Conservation (phyloP, 176 grass and related monocot species). For the Phoenix roebelenii region DNA sequence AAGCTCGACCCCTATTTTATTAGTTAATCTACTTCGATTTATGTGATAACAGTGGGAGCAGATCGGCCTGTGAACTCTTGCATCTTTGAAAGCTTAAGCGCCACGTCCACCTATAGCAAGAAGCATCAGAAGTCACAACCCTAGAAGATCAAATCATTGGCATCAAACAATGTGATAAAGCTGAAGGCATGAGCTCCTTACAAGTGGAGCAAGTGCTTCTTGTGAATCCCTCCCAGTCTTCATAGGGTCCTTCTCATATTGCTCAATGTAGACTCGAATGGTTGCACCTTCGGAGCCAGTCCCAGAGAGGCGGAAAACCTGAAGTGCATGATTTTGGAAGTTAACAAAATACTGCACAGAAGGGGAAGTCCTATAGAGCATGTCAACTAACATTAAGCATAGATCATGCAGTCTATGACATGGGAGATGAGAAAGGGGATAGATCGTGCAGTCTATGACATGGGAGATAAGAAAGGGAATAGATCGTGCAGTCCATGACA, state of each 20-base stretch:
- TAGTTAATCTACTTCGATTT: conserved; percentile 7
- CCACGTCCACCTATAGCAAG: conserved; percentile 51
- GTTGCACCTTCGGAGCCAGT: conserved; percentile 91
- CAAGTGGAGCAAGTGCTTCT: conserved; percentile 81
- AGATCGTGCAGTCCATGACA: no score
- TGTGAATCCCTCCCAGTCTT: conserved; percentile 79
- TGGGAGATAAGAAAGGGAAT: no score
- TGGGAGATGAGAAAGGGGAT: no score
- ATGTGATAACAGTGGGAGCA: conserved; percentile 89
- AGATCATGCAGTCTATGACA: no score
- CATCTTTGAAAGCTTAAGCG: conserved; percentile 80
- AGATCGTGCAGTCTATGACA: no score
- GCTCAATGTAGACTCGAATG: conserved; percentile 89
- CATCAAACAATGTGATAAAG: no score
- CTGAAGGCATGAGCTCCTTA: conserved; percentile 12
- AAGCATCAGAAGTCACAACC: neutral
- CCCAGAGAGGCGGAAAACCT: conserved; percentile 91
- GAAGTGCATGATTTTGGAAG: conserved; percentile 1
- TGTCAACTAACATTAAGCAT: no score
- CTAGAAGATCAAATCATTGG: no score
- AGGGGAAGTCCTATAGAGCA: no score
- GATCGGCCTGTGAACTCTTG: conserved; percentile 78
- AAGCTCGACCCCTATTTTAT: no score
- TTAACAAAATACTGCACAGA: conserved; percentile 3
- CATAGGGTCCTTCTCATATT: conserved; percentile 77